A percentile compares a stretch with the other conserved stretches of the same genome.
Evolutionary conservation across 2,329 filamentous ascomycete species (phyloP).

Genomic region (Alternaria tenuissima): DNA sequence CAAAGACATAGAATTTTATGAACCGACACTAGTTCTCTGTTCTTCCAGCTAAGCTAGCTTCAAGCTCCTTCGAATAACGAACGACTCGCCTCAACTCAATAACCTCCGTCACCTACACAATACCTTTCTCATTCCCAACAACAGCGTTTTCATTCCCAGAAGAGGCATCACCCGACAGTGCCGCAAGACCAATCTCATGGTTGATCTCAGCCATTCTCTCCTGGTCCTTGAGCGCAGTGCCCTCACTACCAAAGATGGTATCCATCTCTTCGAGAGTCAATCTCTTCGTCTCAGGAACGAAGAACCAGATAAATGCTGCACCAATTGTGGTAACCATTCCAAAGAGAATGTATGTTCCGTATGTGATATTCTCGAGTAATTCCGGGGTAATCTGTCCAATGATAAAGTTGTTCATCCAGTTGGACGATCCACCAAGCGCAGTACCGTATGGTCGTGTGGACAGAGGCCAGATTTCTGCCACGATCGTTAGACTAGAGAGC

Average conservation of each 20-base stretch:
- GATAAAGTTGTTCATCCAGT: conserved; percentile 64
- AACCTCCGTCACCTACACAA: not conserved
- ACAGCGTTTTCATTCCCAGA: conserved; percentile 15
- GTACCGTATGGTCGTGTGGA: conserved; percentile 74
- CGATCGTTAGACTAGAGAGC: not conserved
- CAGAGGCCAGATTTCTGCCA: conserved; percentile 74
- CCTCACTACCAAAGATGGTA: conserved; percentile 71
- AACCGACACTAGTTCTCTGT: not conserved
- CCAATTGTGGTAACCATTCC: conserved; percentile 70
- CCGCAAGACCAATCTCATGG: conserved; percentile 70
- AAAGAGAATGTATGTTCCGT: conserved; percentile 77
- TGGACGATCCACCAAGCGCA: conserved; percentile 66
- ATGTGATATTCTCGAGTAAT: conserved; percentile 70
- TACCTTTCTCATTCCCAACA: conserved; percentile 25
- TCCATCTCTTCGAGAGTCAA: conserved; percentile 67
- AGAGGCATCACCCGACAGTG: conserved; percentile 21
- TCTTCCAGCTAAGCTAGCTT: not conserved
- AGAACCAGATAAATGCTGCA: conserved; percentile 62
- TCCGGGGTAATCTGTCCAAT: conserved; percentile 75
- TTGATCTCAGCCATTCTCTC: conserved; percentile 78
- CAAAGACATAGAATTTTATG: not conserved
- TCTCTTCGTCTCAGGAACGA: conserved; percentile 64
- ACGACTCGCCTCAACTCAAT: not conserved
- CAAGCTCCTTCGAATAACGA: not conserved
- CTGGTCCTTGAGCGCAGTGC: conserved; percentile 70